Evolutionary conservation across 352 stramenopile species (phyloP), one percentile per base, ranked within the genome.

Genomic region (Pythium periplocum): DNA sequence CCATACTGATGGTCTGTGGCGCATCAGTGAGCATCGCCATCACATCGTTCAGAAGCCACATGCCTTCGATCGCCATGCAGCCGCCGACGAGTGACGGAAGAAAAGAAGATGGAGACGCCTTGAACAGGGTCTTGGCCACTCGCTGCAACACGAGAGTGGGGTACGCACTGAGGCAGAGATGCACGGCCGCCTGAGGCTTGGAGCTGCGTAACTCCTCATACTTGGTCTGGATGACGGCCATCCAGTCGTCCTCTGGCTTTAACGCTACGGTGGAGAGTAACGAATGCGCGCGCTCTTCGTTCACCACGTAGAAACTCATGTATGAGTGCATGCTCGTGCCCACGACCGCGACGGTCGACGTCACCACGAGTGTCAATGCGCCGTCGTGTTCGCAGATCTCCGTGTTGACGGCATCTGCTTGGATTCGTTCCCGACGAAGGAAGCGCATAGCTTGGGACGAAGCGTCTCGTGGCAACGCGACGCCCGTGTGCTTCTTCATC

Each of bases 371-470:
- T 1, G 38, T 42, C 38, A 42, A 42, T 42, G 38, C 38, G 7
- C 38, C 38, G 7, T 12, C 38, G 38, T 12, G 7, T 12, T 12
- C 38, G 7, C 7, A 12, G 7, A 42, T 42, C 7, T 42, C 38
- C 38, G 7, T 12, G 12, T 12, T 12, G 7, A 12, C 12, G 38
- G 7, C 7, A 12, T 42, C 38, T 9, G 32, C 38, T 51, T 36
- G n/a, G 39, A 34, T 37, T 46, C 43, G 33, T 51, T 36, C 26
- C 55, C 40, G 6, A 50, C 42, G 12, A 61, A 55, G 12, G 38
- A 42, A 42, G 7, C 7, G 7, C 38, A 42, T 42, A 1, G 38
- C 38, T 12, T 42, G 38, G 7, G 7, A 12, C 38, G 38, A 12
- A 12, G 38, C n/a, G 57, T 64, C 32, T 61, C 10, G 4, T n/a